These are phyloP conservation scores for Geosmithia putterillii DNA, from an alignment of 2,329 filamentous ascomycete species.

Conservation along the genomic window DNA sequence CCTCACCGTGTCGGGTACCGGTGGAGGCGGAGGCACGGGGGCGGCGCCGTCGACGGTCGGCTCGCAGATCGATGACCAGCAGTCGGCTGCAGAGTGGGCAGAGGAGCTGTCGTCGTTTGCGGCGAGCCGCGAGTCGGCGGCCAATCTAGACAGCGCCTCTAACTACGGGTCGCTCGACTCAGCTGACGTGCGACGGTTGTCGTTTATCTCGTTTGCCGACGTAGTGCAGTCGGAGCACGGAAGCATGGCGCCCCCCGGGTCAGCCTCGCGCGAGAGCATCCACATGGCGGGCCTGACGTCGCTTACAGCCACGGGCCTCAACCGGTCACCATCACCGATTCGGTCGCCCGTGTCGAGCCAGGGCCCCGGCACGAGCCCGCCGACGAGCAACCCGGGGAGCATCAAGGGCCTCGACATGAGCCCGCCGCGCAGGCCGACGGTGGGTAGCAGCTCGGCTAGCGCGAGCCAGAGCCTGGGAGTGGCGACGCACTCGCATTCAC, in stretches of 20 bases:
- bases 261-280: slow-evolving; percentile 54
- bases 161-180: slow-evolving; percentile 67
- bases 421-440: slow-evolving; percentile 42
- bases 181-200: slow-evolving; percentile 69
- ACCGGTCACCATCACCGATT: slow-evolving; percentile 69
- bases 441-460: slow-evolving; percentile 53
- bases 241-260: slow-evolving; percentile 20
- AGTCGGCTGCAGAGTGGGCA: slow-evolving; percentile 35
- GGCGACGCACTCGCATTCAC: too few species aligned
- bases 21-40: slow-evolving; percentile 6
- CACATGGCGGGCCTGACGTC: slow-evolving; percentile 57
- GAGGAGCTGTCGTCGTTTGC: slow-evolving; percentile 46
- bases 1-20: slow-evolving; percentile 46
- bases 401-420: slow-evolving; percentile 64
- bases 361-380: slow-evolving; percentile 55
- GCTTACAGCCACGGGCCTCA: slow-evolving; percentile 34
- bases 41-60: background rate
- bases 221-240: slow-evolving; percentile 75
- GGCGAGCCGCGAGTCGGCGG: slow-evolving; percentile 13
- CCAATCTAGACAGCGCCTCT: slow-evolving; percentile 48
- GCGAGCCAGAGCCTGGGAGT: slow-evolving; percentile 32
- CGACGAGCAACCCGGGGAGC: slow-evolving; percentile 63
- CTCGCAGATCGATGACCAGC: slow-evolving; percentile 25
- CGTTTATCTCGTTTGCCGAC: slow-evolving; percentile 94
- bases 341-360: slow-evolving; percentile 68